Percentiles rank a stretch among this genome's conserved stretches.
phyloP scores from a whole-genome alignment of 768 basidiomycete genomes.

The Mycena latifolia region DNA sequence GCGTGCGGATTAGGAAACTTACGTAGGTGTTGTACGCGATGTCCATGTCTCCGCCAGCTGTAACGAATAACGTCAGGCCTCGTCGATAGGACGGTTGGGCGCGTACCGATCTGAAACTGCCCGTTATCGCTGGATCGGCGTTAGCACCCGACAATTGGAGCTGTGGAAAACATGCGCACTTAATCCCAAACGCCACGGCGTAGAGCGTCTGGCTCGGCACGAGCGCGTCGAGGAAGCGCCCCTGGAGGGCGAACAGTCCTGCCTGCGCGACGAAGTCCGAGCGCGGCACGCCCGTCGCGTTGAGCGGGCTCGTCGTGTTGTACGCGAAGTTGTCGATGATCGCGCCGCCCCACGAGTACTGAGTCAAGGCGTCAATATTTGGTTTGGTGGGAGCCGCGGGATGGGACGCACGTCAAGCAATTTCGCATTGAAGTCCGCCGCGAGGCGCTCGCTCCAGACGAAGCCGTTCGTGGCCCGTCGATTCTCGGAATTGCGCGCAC shows the following conservation, averaged over 20 bases:
- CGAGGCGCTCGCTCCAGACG: slow-evolving; percentile 48
- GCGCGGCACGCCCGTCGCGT: slow-evolving; percentile 40
- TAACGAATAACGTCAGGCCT: neutral
- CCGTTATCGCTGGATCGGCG: slow-evolving; percentile 39
- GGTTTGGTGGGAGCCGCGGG: neutral
- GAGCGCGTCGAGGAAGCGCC: slow-evolving; percentile 44
- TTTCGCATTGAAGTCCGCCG: slow-evolving; percentile 45
- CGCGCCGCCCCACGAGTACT: slow-evolving; percentile 52
- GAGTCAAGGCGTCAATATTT: neutral
- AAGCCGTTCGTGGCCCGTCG: slow-evolving; percentile 48
- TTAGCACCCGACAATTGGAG: too few relatives aligned
- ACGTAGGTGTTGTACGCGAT: slow-evolving; percentile 42
- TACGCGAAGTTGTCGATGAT: slow-evolving; percentile 49
- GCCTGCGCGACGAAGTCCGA: slow-evolving; percentile 46
- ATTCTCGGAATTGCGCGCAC: slow-evolving; percentile 42
- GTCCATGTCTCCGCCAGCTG: slow-evolving; percentile 43
- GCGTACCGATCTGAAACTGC: slow-evolving; percentile 41
- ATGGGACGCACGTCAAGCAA: slow-evolving; percentile 41
- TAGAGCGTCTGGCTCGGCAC: slow-evolving; percentile 45
- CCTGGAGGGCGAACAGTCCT: slow-evolving; percentile 45
- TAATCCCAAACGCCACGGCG: slow-evolving; percentile 47
- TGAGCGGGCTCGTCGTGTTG: slow-evolving; percentile 46
- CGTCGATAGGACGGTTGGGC: neutral
- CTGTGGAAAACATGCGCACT: slow-evolving; percentile 38
- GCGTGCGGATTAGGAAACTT: neutral